Evolutionary conservation across 176 grass and related monocot genomes (phyloP), one percentile per base, ranked within the genome.

Genomic region (Dendrocalamus sinicus): DNA sequence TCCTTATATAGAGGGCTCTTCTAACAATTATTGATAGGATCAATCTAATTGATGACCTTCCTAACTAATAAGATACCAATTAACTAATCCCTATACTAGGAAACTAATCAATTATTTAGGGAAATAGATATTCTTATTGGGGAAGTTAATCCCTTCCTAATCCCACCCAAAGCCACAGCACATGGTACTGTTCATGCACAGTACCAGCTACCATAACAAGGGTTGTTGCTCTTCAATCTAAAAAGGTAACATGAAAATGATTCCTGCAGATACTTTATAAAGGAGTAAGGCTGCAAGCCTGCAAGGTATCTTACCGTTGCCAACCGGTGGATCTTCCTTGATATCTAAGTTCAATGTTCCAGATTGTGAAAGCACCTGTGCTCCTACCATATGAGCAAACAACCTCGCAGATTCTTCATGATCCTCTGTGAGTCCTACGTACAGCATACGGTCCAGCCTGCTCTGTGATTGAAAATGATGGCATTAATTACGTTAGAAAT

Each of bases 331-430:
- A 57, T 89, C 77, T 70, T 82, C 77, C 59, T 93, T 81, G 81
- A 91, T 75, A 91, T 92, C 84, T 60, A 91, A 91, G 78, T 87
- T 84, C 48, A 91, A 67, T 20, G 84, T 68, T 78, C 90, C 83
- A 75, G 89, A 99, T 28, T 91, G 93, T 72, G 92, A 94, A 79
- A 99, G 94, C 50, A 96, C 91, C 86, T 99, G 96, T 64, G 96
- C 92, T 81, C 93, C 96, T 84, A 99, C 96, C 92, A 99, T 89
- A 85, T 91, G 91, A 80, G 88, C 90, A 92, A 99, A 99, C 90
- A 99, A 88, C 20, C 90, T 89, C 4, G 92, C 92, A 48, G 94
- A 99, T 90, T 94, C 93, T 87, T 99, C 91, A 90, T 96, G 97
- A 43, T 94, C 94, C 83, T 96, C 94, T 16, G 92, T 96, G 60